Evolutionary conservation across 148 eudicot species (phyloP).

Genomic region (Nyssa sinensis): DNA sequence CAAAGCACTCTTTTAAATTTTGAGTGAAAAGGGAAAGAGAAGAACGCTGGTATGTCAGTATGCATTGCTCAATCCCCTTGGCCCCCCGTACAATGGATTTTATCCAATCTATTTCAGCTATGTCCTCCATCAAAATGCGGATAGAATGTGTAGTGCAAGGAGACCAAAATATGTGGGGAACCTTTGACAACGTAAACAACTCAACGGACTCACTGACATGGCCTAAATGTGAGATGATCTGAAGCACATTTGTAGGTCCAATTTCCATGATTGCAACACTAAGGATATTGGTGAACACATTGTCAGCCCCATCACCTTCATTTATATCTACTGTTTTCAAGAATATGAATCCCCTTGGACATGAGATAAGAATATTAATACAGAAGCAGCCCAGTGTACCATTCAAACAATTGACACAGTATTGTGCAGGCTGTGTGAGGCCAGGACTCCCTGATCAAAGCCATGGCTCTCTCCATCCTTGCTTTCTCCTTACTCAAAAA

Average conservation of each 20-base stretch:
- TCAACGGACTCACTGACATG: no score
- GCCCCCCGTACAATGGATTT: slow-evolving; percentile 43
- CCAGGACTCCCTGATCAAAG: slow-evolving; percentile 46
- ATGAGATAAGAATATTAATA: slow-evolving; percentile 39
- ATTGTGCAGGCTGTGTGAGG: slow-evolving; percentile 48
- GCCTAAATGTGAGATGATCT: no score
- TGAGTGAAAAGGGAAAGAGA: slow-evolving; percentile 14
- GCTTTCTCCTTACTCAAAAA: slow-evolving; percentile 44
- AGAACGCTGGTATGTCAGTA: slow-evolving; percentile 25
- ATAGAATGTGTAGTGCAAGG: slow-evolving; percentile 54
- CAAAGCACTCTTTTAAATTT: slow-evolving; percentile 25
- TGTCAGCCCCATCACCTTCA: slow-evolving; percentile 40
- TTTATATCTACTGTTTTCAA: slow-evolving; percentile 41
- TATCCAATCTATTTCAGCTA: slow-evolving; percentile 51
- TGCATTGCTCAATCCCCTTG: slow-evolving; percentile 37
- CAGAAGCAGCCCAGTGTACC: slow-evolving; percentile 43
- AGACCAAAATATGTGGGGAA: slow-evolving; percentile 51
- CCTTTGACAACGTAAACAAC: slow-evolving; percentile 29
- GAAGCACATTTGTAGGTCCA: slow-evolving; percentile 41
- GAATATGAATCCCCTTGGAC: slow-evolving; percentile 51
- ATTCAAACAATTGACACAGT: slow-evolving; percentile 42
- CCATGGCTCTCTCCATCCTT: slow-evolving; percentile 36
- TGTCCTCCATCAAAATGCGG: slow-evolving; percentile 42
- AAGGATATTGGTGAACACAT: slow-evolving; percentile 34
- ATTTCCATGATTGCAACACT: slow-evolving; percentile 38